Evolutionary conservation across 305 asterid species (phyloP), one percentile per base, ranked within the genome.

Genomic region (Rubia peregrina): DNA sequence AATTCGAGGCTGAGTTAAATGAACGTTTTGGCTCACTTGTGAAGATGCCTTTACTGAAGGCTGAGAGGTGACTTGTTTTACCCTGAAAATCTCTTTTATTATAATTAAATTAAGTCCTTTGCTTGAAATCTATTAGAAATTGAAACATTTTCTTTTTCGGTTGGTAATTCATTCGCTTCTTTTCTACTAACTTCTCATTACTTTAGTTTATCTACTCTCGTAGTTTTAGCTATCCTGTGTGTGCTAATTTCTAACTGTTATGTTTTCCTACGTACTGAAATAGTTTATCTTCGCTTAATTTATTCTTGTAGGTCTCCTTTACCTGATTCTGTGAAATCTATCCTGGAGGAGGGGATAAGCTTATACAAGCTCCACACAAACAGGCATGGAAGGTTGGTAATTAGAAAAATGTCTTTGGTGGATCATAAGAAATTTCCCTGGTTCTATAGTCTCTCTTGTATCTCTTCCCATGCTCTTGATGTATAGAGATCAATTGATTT

Each of bases 11-110:
- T 38, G 97, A 89, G 77, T 89, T 94, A 41, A 81, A 89, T 76
- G 96, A 88, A 74, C 96, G 98, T 41, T 91, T 94, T 76, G 98
- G 99, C 79, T 83, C 96, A 5, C 79, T 91, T 78, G 98, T 89
- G 83, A 94, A 86, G 88, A 88, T 94, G 83, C 99, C 99, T 82
- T 76, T 94, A 75, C 84, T 94, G 80, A 78, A 83, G 79, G 65
- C 94, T 76, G 84, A 84, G 76, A 87, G 99, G 99, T 94, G 64
- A 70, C 78, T 48, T 38, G 67, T 30, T 71, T 70, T 33, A 48
- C 59, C 73, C 70, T 9, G 36, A 40, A 41, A 63, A 61, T 38
- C 61, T 79, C 68, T 65, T 71, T 51, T 26, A 5, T 69, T 43
- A 21, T 49, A 67, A 70, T 65, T 41, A 17, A 22, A 61, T 69